Conservation (phyloP, 1,284 basidiomycete genomes). For the Pseudozyma tsukubaensis region DNA sequence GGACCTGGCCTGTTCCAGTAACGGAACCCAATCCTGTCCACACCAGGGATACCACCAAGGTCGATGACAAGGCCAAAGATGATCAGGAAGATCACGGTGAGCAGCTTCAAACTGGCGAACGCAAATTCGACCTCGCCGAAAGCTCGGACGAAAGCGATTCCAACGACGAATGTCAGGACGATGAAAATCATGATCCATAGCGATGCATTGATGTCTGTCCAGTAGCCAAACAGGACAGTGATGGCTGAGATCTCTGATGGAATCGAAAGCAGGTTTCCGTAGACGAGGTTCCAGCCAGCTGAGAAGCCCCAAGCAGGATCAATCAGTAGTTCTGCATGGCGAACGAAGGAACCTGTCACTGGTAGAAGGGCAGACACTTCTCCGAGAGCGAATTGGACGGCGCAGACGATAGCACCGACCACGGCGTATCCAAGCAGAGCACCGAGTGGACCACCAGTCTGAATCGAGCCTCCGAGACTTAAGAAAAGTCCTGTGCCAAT, state of each 20-base stretch:
- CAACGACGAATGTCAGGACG: constrained; percentile 63
- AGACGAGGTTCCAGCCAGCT: constrained; percentile 76
- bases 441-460: constrained; percentile 54
- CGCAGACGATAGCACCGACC: constrained; percentile 52
- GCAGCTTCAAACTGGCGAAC: constrained; percentile 40
- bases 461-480: constrained; percentile 46
- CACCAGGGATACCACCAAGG: constrained; percentile 50
- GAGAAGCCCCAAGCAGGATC: constrained; percentile 77
- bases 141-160: constrained; percentile 73
- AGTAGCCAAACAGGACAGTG: constrained; percentile 51
- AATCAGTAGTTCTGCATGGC: constrained; percentile 81
- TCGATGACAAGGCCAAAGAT: constrained; percentile 53
- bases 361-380: constrained; percentile 71
- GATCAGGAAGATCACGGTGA: constrained; percentile 50
- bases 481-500: constrained; percentile 61
- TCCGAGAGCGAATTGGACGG: constrained; percentile 52
- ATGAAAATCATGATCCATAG: constrained; percentile 72
- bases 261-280: constrained; percentile 72
- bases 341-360: constrained; percentile 79
- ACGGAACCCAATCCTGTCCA: constrained; percentile 51
- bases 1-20: constrained; percentile 70
- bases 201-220: constrained; percentile 52
- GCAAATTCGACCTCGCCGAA: constrained; percentile 75
- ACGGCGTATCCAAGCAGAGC: constrained; percentile 53
- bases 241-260: constrained; percentile 78